phyloP scores from a whole-genome alignment of 805 yeast species.

The Starmerella khaoyaiensis region DNA sequence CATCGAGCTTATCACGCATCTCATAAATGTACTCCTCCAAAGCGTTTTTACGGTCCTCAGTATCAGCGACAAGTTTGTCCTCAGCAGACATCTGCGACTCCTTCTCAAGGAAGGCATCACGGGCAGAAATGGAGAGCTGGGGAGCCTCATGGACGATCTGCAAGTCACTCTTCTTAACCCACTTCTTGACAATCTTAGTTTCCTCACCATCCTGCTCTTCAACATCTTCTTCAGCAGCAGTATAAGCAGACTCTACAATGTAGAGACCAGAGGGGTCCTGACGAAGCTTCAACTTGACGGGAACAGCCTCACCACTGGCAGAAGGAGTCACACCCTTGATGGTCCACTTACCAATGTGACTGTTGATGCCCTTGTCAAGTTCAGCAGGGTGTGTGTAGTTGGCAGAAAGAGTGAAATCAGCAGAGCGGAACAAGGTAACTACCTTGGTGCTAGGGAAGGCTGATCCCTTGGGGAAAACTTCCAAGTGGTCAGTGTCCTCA shows the following conservation, averaged over 20 bases:
- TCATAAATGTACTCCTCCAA: constrained; percentile 97
- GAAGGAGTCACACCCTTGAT: constrained; percentile 71
- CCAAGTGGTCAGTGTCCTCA: constrained; percentile 77
- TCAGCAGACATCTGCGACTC: constrained; percentile 76
- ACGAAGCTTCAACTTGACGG: constrained; percentile 87
- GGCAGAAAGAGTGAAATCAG: constrained; percentile 78
- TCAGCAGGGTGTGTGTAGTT: constrained; percentile 62
- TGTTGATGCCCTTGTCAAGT: constrained; percentile 55
- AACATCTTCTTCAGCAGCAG: constrained; percentile 79
- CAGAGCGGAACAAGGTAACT: constrained; percentile 83
- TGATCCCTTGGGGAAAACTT: constrained; percentile 93
- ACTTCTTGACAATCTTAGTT: constrained; percentile 78
- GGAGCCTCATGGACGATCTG: constrained; percentile 42
- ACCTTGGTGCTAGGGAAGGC: constrained; percentile 89
- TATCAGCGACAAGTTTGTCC: constrained; percentile 94
- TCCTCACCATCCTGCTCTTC: constrained; percentile 62
- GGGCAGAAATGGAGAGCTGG: constrained; percentile 46
- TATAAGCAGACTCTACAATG: constrained; percentile 86
- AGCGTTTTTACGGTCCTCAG: constrained; percentile 97
- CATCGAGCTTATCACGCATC: constrained; percentile 92
- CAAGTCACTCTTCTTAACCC: constrained; percentile 81
- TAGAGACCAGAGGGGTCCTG: constrained; percentile 94
- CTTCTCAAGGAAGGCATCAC: constrained; percentile 57
- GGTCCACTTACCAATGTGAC: constrained; percentile 69
- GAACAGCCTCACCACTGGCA: constrained; percentile 48